phyloP scores from a whole-genome alignment of 225 moss, liverwort and hornwort species.

The Ulota crispa region DNA sequence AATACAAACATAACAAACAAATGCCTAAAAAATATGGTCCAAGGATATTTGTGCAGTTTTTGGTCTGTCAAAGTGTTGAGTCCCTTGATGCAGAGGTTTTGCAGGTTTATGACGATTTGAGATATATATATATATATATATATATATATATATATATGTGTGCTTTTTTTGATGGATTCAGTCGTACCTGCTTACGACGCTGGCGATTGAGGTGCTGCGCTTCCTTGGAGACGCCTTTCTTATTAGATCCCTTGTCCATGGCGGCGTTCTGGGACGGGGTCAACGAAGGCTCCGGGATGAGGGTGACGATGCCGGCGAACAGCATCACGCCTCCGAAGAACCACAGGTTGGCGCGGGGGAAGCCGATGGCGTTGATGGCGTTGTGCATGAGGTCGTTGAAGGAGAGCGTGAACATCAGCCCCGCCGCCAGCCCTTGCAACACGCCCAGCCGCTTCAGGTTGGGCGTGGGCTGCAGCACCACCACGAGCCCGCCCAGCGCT shows the following conservation, averaged over 20 bases:
- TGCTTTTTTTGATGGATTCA: background rate
- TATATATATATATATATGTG: background rate
- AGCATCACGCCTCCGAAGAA: constrained; percentile 92
- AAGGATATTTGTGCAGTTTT: no score
- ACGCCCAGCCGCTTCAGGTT: constrained; percentile 80
- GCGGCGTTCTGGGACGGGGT: constrained; percentile 58
- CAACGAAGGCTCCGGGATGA: constrained; percentile 87
- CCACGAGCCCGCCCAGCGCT: constrained; percentile 81
- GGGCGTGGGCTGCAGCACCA: constrained; percentile 88
- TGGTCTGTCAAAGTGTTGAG: no score
- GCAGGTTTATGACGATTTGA: background rate
- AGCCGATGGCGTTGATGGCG: constrained; percentile 95
- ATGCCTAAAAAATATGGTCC: no score
- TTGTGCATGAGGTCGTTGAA: constrained; percentile 99
- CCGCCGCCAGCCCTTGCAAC: constrained; percentile 90
- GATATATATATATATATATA: background rate
- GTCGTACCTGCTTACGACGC: constrained; percentile 44
- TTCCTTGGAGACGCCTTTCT: constrained; percentile 35
- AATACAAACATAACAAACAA: no score
- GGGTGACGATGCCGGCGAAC: constrained; percentile 80
- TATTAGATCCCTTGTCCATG: constrained; percentile 40
- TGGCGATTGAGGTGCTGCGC: constrained; percentile 35
- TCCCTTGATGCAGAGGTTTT: no score
- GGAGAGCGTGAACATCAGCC: constrained; percentile 93
- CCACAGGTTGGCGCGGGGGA: constrained; percentile 87